Evolutionary conservation across 1,284 basidiomycete genomes (phyloP).

Genomic region (Ceratobasidium sp.): DNA sequence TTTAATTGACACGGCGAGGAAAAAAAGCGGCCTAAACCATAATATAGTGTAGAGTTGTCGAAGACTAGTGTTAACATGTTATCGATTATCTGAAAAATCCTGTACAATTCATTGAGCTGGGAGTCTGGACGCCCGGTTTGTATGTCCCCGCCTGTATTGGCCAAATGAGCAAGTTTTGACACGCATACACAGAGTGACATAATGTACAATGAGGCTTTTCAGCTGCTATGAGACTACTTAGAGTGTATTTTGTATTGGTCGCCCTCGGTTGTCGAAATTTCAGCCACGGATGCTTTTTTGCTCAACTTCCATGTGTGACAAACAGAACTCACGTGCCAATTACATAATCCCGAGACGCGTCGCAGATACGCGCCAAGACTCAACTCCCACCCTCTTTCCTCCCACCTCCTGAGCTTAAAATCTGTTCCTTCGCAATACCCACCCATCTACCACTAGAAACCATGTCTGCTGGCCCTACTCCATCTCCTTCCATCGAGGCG

Average conservation of each 20-base stretch:
- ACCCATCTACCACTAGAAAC: not conserved
- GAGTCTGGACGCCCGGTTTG: too few species aligned
- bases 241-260: too few species aligned
- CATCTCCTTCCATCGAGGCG: constrained; percentile 14
- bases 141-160: too few species aligned
- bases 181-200: not conserved
- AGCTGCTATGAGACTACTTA: too few species aligned
- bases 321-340: not conserved
- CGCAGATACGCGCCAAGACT: constrained; percentile 32
- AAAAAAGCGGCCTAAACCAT: too few species aligned
- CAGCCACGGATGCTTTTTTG: not conserved
- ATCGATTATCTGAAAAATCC: too few species aligned
- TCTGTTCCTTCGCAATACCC: not conserved
- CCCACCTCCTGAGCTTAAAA: not conserved
- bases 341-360: constrained; percentile 29
- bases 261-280: not conserved
- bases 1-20: too few species aligned
- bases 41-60: too few species aligned
- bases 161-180: too few species aligned
- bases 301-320: constrained; percentile 2
- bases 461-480: constrained; percentile 22
- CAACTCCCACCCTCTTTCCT: constrained; percentile 12
- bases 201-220: not conserved
- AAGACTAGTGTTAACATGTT: too few species aligned
- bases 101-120: too few species aligned